Base-by-base conservation (phyloP, 2,329 filamentous ascomycete genomes). In the Venturia effusa region DNA sequence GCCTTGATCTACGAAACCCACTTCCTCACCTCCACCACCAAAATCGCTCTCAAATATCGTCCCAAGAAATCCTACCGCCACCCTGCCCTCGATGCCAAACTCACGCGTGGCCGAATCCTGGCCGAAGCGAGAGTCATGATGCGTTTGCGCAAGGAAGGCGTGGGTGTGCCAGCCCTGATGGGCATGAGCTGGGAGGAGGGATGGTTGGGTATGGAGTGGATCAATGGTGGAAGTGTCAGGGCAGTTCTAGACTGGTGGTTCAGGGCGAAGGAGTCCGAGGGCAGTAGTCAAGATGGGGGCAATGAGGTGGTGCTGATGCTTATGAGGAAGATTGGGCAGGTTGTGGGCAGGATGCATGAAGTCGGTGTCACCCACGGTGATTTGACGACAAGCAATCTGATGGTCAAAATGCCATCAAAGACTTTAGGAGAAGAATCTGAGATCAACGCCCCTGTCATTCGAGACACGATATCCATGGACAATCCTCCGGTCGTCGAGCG, bases 321-420 rank as follows among this genome's bases (percentile, higher is more conserved):
- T 66, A 86, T 96, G 84, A 77, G 80, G 59, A 80, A 83, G 67
- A 85, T 96, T 66, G 92, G 90, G 0, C 71, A 74, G 5, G 86
- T 87, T 1, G 83, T 96, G 19, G 92, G 89, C 8, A 81, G 75
- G 63, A 79, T 99, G 79, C 94, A 99, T 79, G 83, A 82, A 63
- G 82, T 86, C n/a, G 93, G 93, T 19, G 84, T 97, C 64, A 86
- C 96, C 65, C 94, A 99, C 78, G 94, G 94, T 48, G 94, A 99
- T 78, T 77, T 99, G 77, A 99, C 94, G 66, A 99, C 92, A 67
- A 97, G 92, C 77, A 99, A 99, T 76, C 82, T 99, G 78, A 97
- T 99, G 88, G 73, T 97, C 68, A 74, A 84, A 66, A 67, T 43
- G 17, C 40, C 39, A 2, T 6, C 7, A 7, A 39, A 4, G 7